Evolutionary conservation across 2,329 filamentous ascomycete genomes (phyloP), one percentile per base, ranked within the genome.

Genomic region (Diaporthe citrichinensis): DNA sequence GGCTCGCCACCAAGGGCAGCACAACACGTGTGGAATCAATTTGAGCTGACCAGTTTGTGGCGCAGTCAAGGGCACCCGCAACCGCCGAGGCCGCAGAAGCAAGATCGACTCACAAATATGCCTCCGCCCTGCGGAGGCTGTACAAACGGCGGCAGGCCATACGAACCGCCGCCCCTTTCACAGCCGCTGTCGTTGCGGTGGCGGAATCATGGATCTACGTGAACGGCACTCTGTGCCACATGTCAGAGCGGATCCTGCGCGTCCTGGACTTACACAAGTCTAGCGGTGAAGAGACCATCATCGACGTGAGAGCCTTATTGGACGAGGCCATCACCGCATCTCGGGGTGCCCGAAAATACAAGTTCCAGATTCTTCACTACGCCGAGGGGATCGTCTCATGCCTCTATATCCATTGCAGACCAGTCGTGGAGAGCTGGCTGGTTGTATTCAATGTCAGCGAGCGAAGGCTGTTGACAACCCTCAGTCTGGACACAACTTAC

Each of bases 211-310:
- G 92, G 82, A 81, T 92, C 2, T 95, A 93, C 80, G 85, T 86
- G 25, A 87, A 91, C 74, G 92, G 93, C 8, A 86, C 90, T 15
- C 84, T 95, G 23, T 94, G 92, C 78, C 93, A 95, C 80, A 87
- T 90, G 15, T 81, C 87, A 55, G 86, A 87, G 57, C 75, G 79
- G 49, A 71, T 81, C 67, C 85, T 95, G 36, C 89, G 90, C 4
- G 82, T 94, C 36, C 85, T 93, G 65, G 86, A 93, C 76, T 83
- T 94, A 25, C 89, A 91, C 78, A 80, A 81, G 10, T 86, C 87
- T 0, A 84, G 84, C 2, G 81, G 80, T 31, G 78, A 82, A 15
- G 92, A 94, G 79, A 83, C 87, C n/a, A 89, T 91, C 4, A 83
- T 94, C 59, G 85, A 91, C 78, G 85, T 92, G 46, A 85, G 85